Evolutionary conservation across 768 basidiomycete species (phyloP).

Genomic region (Rhizopogon rudus): DNA sequence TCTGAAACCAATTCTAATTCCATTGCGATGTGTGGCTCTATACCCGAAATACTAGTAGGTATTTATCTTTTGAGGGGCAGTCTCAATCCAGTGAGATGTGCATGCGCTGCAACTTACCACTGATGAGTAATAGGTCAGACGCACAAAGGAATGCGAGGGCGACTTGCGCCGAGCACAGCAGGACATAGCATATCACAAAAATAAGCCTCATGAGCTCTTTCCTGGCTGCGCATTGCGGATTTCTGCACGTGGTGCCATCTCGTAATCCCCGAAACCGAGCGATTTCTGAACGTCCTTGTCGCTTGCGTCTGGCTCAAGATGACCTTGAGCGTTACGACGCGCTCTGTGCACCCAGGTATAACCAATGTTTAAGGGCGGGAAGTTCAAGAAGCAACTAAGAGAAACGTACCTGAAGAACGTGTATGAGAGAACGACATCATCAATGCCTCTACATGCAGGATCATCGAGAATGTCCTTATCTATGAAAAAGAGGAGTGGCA

Average conservation of each 20-base stretch:
- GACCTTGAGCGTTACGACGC: slow-evolving; percentile 77
- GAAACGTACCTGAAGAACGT: slow-evolving; percentile 88
- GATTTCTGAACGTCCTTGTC: slow-evolving; percentile 78
- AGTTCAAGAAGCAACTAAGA: not conserved
- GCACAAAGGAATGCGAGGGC: not conserved
- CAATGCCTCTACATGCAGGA: slow-evolving; percentile 77
- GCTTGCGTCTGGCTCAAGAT: slow-evolving; percentile 86
- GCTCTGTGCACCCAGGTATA: slow-evolving; percentile 46
- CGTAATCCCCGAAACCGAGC: slow-evolving; percentile 66
- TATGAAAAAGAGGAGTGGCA: slow-evolving; percentile 98
- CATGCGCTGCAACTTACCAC: no score
- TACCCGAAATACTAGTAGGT: no score
- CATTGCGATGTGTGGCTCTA: no score
- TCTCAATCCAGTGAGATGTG: no score
- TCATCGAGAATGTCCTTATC: slow-evolving; percentile 97
- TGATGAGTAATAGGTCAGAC: not conserved
- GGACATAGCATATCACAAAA: not conserved
- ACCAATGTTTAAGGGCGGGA: not conserved
- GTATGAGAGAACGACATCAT: slow-evolving; percentile 92
- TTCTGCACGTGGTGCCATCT: slow-evolving; percentile 35
- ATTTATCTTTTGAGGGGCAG: no score
- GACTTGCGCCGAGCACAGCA: not conserved
- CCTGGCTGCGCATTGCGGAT: slow-evolving; percentile 14
- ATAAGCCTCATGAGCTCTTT: not conserved
- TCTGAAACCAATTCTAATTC: no score